Base-by-base conservation (phyloP, 106 monocot genomes). In the Xerophyta viscosa region DNA sequence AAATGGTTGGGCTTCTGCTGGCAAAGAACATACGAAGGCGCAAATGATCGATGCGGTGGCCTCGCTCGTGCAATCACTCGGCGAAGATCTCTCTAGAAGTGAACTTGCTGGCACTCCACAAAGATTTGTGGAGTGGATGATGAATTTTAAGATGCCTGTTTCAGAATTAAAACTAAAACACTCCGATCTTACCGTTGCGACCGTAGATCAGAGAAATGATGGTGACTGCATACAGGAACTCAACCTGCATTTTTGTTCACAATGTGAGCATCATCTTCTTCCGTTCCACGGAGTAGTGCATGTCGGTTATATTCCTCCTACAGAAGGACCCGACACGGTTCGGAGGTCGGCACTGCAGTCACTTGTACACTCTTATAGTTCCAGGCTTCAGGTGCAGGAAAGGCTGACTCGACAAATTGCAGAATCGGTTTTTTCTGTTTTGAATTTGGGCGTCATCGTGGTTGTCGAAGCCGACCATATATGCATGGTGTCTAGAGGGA, bases 341-440 rank as follows among this genome's bases (percentile, higher is more conserved):
- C 79, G 82, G 4, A 73, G 98, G 50, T 71, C 76, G 3, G 19
- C 49, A 25, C 24, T 98, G 33, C 79, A 82, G 31, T 60, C 82
- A 3, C 31, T 98, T 19, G 98, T 98, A 27, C 73, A 82, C 41
- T 86, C 66, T 53, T 86, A 77, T 31, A 73, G 79, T 0, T 82
- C 81, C 71, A 74, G 82, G 61, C 86, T 98, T 31, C 98, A 98
- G 51, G 86, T 98, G 36, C 98, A 98, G 50, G 98, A 98, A 45
- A 90, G 90, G 44, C 54, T 98, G 9, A 90, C 98, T 15, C 82
- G 66, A 58, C 98, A 98, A 62, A 75, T 98, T 45, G 90, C 98
- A 20, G 86, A 98, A 60, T 57, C 78, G 2, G 65, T 98, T 1
- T 69, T 68, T 72, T 62, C 62, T 7, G 60, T 60, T 8, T 41